Evolutionary conservation across 495 filamentous ascomycete species (phyloP).

Genomic region (Cladorrhinum samala): DNA sequence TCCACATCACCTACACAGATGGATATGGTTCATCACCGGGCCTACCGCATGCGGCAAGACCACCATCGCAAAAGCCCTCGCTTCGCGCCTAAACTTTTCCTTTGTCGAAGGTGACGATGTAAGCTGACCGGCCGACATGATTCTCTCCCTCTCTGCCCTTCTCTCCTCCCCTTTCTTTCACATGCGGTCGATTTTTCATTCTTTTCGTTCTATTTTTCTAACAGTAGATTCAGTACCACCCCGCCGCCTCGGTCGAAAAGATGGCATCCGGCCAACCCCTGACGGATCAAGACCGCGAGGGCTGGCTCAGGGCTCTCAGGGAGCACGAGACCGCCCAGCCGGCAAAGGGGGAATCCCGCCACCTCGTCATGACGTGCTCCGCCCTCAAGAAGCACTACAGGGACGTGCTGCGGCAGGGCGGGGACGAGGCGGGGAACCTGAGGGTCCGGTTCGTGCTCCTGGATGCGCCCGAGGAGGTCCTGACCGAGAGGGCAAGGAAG

Average conservation of each 20-base stretch:
- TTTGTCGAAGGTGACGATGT: slow-evolving; percentile 48
- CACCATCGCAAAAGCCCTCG: slow-evolving; percentile 26
- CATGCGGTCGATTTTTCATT: too few species aligned
- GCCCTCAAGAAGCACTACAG: slow-evolving; percentile 22
- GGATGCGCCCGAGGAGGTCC: slow-evolving; percentile 9
- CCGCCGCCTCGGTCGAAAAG: slow-evolving; percentile 22
- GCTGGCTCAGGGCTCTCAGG: slow-evolving; percentile 22
- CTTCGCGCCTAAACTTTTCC: slow-evolving; percentile 22
- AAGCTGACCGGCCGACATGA: too few species aligned
- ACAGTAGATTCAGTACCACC: slow-evolving; percentile 18
- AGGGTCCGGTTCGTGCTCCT: slow-evolving; percentile 19
- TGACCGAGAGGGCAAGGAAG: slow-evolving; percentile 8
- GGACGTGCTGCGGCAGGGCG: slow-evolving; percentile 16
- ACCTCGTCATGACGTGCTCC: slow-evolving; percentile 22
- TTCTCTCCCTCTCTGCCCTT: too few species aligned
- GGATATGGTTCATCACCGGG: slow-evolving; percentile 29
- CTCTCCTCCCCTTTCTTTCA: not conserved
- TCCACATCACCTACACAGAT: slow-evolving; percentile 10
- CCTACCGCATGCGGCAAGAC: slow-evolving; percentile 29
- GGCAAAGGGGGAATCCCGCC: not conserved
- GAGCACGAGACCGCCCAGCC: slow-evolving; percentile 14
- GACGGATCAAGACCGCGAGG: slow-evolving; percentile 20
- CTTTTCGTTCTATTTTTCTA: not conserved
- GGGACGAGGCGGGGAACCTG: slow-evolving; percentile 4
- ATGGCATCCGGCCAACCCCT: slow-evolving; percentile 19